Percentiles rank a stretch among this genome's conserved stretches.
These are phyloP conservation scores for Diphasiastrum complanatum DNA, from an alignment of 83 land plant genomes.

Conservation along the genomic window DNA sequence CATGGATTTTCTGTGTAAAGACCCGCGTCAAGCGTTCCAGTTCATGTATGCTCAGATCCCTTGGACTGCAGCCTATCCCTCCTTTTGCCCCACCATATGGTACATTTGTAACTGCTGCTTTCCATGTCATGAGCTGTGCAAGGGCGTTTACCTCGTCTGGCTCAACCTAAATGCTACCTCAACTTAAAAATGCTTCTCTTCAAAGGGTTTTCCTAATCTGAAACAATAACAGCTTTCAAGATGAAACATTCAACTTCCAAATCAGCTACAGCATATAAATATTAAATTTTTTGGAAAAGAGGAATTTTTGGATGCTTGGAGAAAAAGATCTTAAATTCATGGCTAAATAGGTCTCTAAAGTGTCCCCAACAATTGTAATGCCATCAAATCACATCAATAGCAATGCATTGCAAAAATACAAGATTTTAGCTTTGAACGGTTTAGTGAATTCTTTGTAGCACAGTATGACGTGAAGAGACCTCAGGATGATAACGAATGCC, in stretches of 20 bases:
- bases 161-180: not conserved
- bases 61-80: conserved; percentile 14
- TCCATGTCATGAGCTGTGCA: not conserved
- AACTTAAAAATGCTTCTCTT: not conserved
- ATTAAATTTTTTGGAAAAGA: no score
- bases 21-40: not conserved
- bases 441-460: not conserved
- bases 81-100: conserved; percentile 18
- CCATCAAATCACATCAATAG: no score
- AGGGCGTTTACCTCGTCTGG: conserved; percentile 14
- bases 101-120: not conserved
- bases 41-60: conserved; percentile 7
- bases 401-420: not conserved
- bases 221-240: no score
- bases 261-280: no score
- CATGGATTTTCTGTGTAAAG: conserved; percentile 16
- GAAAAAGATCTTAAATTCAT: no score
- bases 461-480: not conserved
- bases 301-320: no score
- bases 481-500: conserved; percentile 71
- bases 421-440: not conserved
- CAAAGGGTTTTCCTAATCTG: not conserved
- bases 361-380: no score
- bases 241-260: no score
- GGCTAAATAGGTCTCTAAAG: no score